Conservation (phyloP, 2,329 filamentous ascomycete genomes). For the Aspergillus calidoustus region DNA sequence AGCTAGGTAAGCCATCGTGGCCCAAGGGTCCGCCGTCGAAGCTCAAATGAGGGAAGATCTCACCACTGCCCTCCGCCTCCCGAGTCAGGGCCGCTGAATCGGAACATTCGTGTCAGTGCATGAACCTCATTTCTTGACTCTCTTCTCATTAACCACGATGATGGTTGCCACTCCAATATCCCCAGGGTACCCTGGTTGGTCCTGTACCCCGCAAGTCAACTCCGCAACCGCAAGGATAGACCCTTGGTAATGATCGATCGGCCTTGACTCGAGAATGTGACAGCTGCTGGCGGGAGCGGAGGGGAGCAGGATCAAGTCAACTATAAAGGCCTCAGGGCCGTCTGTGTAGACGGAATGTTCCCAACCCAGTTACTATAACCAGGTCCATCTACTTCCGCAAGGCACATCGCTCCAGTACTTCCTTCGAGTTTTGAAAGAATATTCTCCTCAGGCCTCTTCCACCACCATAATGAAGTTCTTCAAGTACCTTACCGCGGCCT, state of each 20-base stretch:
- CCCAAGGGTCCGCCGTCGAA: background rate
- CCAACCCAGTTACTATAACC: background rate
- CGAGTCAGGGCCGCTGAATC: constrained; percentile 10
- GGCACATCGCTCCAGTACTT: constrained; percentile 1
- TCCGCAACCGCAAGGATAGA: constrained; percentile 8
- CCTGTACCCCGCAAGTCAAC: constrained; percentile 13
- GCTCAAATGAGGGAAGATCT: too few relatives aligned
- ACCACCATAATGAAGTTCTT: constrained; percentile 20
- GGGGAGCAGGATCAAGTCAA: background rate
- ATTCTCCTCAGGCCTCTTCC: background rate
- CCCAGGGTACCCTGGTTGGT: background rate
- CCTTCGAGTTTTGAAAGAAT: background rate
- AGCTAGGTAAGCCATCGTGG: background rate
- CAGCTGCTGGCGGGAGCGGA: background rate
- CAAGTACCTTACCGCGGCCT: constrained; percentile 13
- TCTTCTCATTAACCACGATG: background rate
- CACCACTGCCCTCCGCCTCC: too few relatives aligned
- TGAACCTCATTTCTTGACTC: background rate
- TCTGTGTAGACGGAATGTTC: background rate
- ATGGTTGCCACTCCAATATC: background rate
- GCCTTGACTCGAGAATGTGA: constrained; percentile 11
- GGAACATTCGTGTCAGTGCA: background rate
- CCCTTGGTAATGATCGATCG: constrained; percentile 5
- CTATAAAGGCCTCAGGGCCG: constrained; percentile 13
- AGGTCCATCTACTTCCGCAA: background rate